Percentiles rank a stretch among this genome's conserved stretches.
phyloP scores from a whole-genome alignment of 805 yeast genomes.

The Wickerhamomyces chambardii region DNA sequence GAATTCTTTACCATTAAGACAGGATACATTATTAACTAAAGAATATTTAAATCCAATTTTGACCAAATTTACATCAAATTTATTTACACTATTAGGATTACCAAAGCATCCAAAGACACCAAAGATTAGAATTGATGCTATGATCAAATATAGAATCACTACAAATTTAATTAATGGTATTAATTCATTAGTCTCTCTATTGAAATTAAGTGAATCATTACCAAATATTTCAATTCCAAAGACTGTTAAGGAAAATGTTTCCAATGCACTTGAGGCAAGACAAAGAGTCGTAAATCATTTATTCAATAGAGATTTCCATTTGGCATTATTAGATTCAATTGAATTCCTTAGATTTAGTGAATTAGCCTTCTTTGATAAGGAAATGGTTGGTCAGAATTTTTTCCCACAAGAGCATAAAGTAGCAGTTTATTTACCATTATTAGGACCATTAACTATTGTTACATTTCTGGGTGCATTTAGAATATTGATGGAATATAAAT shows the following conservation, averaged over 20 bases:
- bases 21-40: slow-evolving; percentile 23
- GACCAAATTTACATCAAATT: slow-evolving; percentile 66
- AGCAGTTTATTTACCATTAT: slow-evolving; percentile 85
- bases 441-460: slow-evolving; percentile 81
- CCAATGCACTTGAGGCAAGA: slow-evolving; percentile 35
- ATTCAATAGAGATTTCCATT: slow-evolving; percentile 25
- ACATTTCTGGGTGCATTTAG: slow-evolving; percentile 41
- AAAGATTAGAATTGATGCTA: slow-evolving; percentile 52
- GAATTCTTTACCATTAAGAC: slow-evolving; percentile 24
- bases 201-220: slow-evolving; percentile 58
- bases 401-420: slow-evolving; percentile 94
- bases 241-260: slow-evolving; percentile 51
- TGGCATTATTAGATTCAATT: slow-evolving; percentile 54
- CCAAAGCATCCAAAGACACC: slow-evolving; percentile 52
- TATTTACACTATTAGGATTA: slow-evolving; percentile 66
- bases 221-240: slow-evolving; percentile 80
- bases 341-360: slow-evolving; percentile 26
- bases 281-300: slow-evolving; percentile 17
- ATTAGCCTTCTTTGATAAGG: slow-evolving; percentile 83
- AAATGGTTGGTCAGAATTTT: slow-evolving; percentile 91
- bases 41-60: slow-evolving; percentile 46
- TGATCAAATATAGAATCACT: slow-evolving; percentile 49
- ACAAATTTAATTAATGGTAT: slow-evolving; percentile 54
- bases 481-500: slow-evolving; percentile 27
- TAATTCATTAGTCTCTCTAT: slow-evolving; percentile 65